phyloP scores from a whole-genome alignment of 257 asterid species.

The Scutellaria minor region DNA sequence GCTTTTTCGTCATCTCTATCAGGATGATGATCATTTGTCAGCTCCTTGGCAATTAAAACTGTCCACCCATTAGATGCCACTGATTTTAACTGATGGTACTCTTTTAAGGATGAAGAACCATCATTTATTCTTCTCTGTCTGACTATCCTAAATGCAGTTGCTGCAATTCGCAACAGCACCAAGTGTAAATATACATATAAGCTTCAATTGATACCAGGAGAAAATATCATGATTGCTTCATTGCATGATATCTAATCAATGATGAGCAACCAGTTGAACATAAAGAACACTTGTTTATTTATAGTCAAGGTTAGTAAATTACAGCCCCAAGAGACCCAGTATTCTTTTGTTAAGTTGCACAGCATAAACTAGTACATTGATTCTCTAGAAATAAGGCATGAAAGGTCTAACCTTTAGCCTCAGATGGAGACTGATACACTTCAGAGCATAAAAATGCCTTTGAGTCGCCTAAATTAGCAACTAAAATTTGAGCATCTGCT shows the following conservation, averaged over 20 bases:
- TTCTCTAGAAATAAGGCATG: conserved; percentile 27
- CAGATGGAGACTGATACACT: conserved; percentile 72
- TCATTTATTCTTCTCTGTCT: conserved; percentile 59
- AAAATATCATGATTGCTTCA: neutral
- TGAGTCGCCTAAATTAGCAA: conserved; percentile 94
- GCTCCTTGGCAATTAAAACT: conserved; percentile 72
- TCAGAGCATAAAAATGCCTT: conserved; percentile 97
- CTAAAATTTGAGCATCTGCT: conserved; percentile 82
- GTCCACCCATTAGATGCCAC: conserved; percentile 78
- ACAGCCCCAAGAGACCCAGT: conserved; percentile 12
- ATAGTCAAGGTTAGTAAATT: neutral
- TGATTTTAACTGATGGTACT: conserved; percentile 59
- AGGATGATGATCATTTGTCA: conserved; percentile 96
- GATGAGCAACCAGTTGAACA: conserved; percentile 4
- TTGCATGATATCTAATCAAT: conserved; percentile 6
- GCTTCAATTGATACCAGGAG: neutral
- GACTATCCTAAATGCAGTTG: conserved; percentile 72
- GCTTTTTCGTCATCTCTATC: conserved; percentile 90
- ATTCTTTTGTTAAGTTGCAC: conserved; percentile 20
- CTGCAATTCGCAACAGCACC: conserved; percentile 57
- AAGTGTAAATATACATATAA: conserved; percentile 31
- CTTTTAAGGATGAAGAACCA: conserved; percentile 56
- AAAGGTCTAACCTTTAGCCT: conserved; percentile 76
- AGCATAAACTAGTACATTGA: conserved; percentile 25
- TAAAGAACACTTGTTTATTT: neutral